Base-by-base conservation (phyloP, 768 basidiomycete genomes). In the Panellus pusillus region DNA sequence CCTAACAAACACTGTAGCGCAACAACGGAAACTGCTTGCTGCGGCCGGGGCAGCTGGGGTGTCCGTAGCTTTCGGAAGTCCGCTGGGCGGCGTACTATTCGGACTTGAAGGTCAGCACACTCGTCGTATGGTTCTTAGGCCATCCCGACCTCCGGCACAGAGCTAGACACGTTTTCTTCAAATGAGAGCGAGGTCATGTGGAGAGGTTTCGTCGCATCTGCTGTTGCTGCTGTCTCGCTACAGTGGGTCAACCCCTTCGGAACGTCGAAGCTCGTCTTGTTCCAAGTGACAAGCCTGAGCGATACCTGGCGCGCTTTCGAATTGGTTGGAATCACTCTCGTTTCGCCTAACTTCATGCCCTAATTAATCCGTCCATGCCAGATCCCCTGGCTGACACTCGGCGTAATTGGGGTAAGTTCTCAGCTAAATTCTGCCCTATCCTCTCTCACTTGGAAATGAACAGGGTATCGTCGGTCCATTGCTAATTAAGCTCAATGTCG, bases 201-300 rank as follows among this genome's bases (percentile, higher is more conserved):
- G 87, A 77, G 83, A 51, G 90, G 86, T n/a, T 96, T 96, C 65
- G 91, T 91, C 50, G 91, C 90, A 14, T 92, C 91, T 7, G 89
- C 87, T 45, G 80, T 93, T 47, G 93, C 93, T 0, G 91, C 91
- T 1, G 83, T 91, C n/a, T 79, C 88, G 0, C 69, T 96, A 47
- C 89, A 92, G 66, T 84, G 86, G 67, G 78, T 93, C 43, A 87
- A 94, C 63, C 93, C 93, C 0, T 94, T 93, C 66, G 86, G 87
- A 31, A 91, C 87, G 12, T 83, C 87, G 18, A 92, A 92, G 63
- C 78, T 93, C 17, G 91, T 93, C 8, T 73, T 93, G 27, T 91
- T 90, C 64, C 82, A 87, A 67, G 87, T 85, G 14, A 85, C 83
- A 1, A 81, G 76, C 54, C 75, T 74, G 17, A 75, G 75, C 31